phyloP scores from a whole-genome alignment of 2,329 filamentous ascomycete species.

The Beauveria caledonica region DNA sequence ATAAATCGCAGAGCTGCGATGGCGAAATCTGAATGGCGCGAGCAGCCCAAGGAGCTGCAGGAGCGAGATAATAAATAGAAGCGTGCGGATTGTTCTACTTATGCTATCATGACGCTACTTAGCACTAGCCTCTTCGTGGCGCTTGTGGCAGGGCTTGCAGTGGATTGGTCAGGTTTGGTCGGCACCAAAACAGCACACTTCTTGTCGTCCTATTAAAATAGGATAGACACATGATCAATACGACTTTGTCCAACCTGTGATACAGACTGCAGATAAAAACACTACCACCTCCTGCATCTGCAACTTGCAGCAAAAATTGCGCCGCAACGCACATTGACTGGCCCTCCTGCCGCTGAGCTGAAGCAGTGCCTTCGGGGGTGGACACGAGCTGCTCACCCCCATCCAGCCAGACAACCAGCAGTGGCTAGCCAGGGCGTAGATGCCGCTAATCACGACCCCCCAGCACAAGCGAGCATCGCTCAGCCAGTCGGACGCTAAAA shows the following conservation, averaged over 20 bases:
- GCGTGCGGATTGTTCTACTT: not conserved
- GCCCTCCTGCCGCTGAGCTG: not conserved
- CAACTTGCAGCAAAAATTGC: not conserved
- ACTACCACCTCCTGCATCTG: not conserved
- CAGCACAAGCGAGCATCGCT: constrained; percentile 1
- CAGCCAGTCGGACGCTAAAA: not conserved
- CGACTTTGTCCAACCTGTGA: not conserved
- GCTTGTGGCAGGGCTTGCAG: not conserved
- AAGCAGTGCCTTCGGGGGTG: not conserved
- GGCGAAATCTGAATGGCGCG: not conserved
- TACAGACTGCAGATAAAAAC: not conserved
- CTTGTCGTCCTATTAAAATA: not conserved
- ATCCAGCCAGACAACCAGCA: not conserved
- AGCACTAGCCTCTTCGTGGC: not conserved
- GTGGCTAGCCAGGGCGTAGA: constrained; percentile 8
- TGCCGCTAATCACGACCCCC: constrained; percentile 7
- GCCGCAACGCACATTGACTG: not conserved
- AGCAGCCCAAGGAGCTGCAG: not conserved
- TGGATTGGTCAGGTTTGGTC: not conserved
- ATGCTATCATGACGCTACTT: not conserved
- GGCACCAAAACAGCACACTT: not conserved
- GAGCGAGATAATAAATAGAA: not conserved
- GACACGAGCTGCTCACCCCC: not conserved
- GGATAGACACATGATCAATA: too few relatives aligned
- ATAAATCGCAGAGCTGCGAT: not conserved